Conservation (phyloP, 768 basidiomycete genomes). For the Pleurotus giganteus region DNA sequence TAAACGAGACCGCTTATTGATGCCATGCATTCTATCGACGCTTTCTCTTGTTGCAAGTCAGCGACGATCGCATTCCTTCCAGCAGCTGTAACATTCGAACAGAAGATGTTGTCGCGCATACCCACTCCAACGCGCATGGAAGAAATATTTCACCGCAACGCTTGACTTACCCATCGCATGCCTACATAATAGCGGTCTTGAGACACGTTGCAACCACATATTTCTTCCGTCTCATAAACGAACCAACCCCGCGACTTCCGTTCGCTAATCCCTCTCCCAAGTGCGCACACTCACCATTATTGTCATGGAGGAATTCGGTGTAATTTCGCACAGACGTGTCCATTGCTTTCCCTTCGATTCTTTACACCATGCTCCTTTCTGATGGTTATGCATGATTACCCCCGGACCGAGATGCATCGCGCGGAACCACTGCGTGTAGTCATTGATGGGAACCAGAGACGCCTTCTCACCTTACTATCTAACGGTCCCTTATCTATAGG, state of each 20-base stretch:
- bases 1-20: not conserved
- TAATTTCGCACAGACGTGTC: conserved; percentile 2
- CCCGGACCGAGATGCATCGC: not conserved
- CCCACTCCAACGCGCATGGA: not conserved
- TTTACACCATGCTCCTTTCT: not conserved
- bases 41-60: not conserved
- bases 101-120: not conserved
- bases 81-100: not conserved
- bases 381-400: not conserved
- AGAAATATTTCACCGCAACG: no score
- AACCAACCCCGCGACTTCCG: not conserved
- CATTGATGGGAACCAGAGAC: not conserved
- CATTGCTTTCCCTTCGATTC: conserved; percentile 1
- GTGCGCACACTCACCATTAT: not conserved
- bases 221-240: not conserved
- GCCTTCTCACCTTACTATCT: not conserved
- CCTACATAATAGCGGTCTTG: not conserved
- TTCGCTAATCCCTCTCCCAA: not conserved
- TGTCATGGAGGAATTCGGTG: conserved; percentile 3
- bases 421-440: not conserved
- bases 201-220: not conserved
- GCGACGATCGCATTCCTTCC: not conserved
- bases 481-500: not conserved
- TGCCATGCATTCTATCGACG: not conserved
- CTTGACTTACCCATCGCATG: no score